Percentiles rank a stretch among this genome's conserved stretches.
These are phyloP conservation scores for Datura wrightii DNA, from an alignment of 257 asterid species.

Conservation along the genomic window DNA sequence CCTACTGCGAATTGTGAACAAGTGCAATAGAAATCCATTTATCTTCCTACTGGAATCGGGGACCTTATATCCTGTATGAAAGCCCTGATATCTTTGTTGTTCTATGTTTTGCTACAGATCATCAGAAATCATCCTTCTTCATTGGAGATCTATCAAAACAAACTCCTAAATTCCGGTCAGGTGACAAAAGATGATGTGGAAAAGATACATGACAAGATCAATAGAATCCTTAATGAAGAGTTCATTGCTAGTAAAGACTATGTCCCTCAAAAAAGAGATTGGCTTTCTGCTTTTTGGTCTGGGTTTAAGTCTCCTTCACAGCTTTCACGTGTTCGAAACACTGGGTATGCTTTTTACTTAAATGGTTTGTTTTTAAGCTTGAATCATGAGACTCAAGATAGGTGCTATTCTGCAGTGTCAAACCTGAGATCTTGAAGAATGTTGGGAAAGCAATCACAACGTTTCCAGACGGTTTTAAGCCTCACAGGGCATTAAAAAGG, in stretches of 20 bases:
- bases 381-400: conserved; percentile 9
- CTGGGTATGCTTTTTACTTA: conserved; percentile 39
- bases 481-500: conserved; percentile 40
- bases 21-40: background rate
- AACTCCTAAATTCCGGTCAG: conserved; percentile 39
- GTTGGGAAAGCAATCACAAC: conserved; percentile 44
- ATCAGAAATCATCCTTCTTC: conserved; percentile 46
- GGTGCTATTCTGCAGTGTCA: conserved; percentile 36
- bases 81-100: conserved; percentile 22
- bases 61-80: conserved; percentile 2
- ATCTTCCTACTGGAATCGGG: background rate
- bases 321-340: conserved; percentile 46
- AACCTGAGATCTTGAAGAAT: conserved; percentile 40
- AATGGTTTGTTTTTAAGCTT: background rate
- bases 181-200: conserved; percentile 40
- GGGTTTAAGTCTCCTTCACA: conserved; percentile 47
- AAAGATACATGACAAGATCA: conserved; percentile 37
- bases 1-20: conserved; percentile 6
- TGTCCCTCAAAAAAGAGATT: conserved; percentile 42
- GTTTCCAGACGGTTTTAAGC: conserved; percentile 42
- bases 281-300: conserved; percentile 46
- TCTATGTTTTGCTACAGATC: conserved; percentile 33
- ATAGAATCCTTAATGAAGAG: conserved; percentile 43
- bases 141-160: conserved; percentile 41
- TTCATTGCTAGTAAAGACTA: conserved; percentile 43